Evolutionary conservation across 768 basidiomycete genomes (phyloP), one percentile per base, ranked within the genome.

Genomic region (Leccinum ochraceum): DNA sequence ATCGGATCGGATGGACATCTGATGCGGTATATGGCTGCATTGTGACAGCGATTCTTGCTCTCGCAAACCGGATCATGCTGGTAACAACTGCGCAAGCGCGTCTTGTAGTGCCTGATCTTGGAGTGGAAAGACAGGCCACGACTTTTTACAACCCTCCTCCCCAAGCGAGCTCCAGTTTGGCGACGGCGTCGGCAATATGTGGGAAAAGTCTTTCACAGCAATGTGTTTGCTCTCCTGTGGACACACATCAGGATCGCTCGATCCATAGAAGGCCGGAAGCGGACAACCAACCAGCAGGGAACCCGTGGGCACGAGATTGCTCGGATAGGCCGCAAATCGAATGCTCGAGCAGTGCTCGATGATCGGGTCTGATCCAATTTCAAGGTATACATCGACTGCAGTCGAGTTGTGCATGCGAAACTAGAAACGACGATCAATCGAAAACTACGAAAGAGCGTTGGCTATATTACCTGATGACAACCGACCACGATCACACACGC

Each of bases 351-450:
- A 94, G 62, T 88, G 79, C 68, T 96, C 94, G 49, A 95, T 92
- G 72, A 93, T 80, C 1, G 94, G 93, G 50, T 86, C 85, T 4
- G 92, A 92, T 4, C 75, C 69, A 11, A 86, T 84, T 6, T 82
- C 76, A 3, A 95, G 80, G 66, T 89, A 87, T 3, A 94, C 81
- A 54, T 86, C 84, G 0, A 88, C 83, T 9, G 77, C 61, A 0
- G 69, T 78, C 1, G 94, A 93, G 20, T 81, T 79, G 71, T 95
- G 94, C 84, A 96, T 94, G 49, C 94, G 87, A 70, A 94, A 94
- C 94, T 96, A 69, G 54, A 14, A 20, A 46, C 16, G 53, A 26
- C 34, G 24, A 26, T 57, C 30, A 61, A 34, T 26, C 20, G 0
- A 4, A 32, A 20, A 10, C 11, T 11, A 10, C 34, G 5, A 49